Conservation (phyloP, 345 rosid species). For the Adansonia digitata region DNA sequence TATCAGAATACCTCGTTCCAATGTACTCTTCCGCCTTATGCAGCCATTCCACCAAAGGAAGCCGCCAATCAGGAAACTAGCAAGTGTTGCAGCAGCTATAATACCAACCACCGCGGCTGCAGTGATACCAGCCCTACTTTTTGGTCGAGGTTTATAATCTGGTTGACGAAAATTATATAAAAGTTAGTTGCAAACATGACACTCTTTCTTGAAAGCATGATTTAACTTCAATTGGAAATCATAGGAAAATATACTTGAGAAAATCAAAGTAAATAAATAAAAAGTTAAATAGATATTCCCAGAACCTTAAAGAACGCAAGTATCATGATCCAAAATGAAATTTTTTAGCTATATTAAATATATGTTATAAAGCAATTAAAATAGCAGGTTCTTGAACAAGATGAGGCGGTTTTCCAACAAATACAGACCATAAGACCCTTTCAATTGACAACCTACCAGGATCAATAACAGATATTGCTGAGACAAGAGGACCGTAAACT, state of each 20-base stretch:
- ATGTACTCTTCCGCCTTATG: not conserved
- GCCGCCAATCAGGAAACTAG: constrained; percentile 13
- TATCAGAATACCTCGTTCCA: constrained; percentile 24
- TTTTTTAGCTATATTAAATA: not conserved
- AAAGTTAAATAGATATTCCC: too few species aligned
- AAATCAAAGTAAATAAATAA: too few species aligned
- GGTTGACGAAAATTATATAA: not conserved
- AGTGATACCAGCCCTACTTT: not conserved
- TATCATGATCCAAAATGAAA: not conserved
- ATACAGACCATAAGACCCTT: not conserved
- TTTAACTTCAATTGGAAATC: accelerated
- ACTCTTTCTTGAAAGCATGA: not conserved
- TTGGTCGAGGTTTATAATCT: constrained; percentile 13
- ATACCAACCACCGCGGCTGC: not conserved
- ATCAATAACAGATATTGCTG: constrained; percentile 38
- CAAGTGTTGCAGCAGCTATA: constrained; percentile 13
- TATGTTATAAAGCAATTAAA: too few species aligned
- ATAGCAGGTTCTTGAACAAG: not conserved
- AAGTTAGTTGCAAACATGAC: not conserved
- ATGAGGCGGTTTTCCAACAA: not conserved
- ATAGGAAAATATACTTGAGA: too few species aligned
- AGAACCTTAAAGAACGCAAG: not conserved
- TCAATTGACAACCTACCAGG: constrained; percentile 25
- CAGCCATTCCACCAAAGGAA: constrained; percentile 33
- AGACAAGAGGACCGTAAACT: constrained; percentile 54